Base-by-base conservation (phyloP, 2,329 filamentous ascomycete species). In the Epichloe gansuensis region DNA sequence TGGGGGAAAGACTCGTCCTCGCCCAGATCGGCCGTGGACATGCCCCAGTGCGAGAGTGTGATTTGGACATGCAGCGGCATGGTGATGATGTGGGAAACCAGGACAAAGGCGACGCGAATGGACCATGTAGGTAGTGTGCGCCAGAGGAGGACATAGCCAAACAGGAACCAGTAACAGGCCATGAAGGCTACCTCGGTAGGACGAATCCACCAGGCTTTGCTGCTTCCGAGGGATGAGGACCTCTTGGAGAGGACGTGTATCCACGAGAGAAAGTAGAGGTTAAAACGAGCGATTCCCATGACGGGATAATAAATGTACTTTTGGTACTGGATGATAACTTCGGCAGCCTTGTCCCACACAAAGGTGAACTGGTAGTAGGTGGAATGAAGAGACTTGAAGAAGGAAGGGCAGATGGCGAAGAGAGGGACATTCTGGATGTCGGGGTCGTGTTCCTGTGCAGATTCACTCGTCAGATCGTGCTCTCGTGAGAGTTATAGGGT, bases 61-160 rank as follows among this genome's bases (percentile, higher is more conserved):
- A 87, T 85, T 59, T 87, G 84, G 2, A 86, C 74, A 62, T 87
- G 84, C 23, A 87, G 73, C 0, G 82, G 81, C 73, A 82, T 80
- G 34, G 82, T 83, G 61, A 82, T 66, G 47, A 81, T 74, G 64
- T 87, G 82, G 31, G 76, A 80, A 51, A 85, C 69, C 41, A 86
- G 66, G 2, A 86, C 74, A 57, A 83, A 87, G 48, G 68, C 63
- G 53, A 86, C 69, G 25, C 82, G 80, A 23, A 71, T 71, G 53
- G 71, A 71, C 69, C 72, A 78, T 49, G 71, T 76, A 2, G 82
- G 81, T 42, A 87, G 74, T 4, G 70, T 68, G 55, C 73, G 71
- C 71, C 78, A 82, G 27, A 86, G 61, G 6, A 84, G 71, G n/a
- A 74, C 71, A 62, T 86, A 86, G 36, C 82, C 83, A 58, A 80